These are phyloP conservation scores for Coccomyxa sp. DNA, from an alignment of 139 green algal species.

Conservation along the genomic window DNA sequence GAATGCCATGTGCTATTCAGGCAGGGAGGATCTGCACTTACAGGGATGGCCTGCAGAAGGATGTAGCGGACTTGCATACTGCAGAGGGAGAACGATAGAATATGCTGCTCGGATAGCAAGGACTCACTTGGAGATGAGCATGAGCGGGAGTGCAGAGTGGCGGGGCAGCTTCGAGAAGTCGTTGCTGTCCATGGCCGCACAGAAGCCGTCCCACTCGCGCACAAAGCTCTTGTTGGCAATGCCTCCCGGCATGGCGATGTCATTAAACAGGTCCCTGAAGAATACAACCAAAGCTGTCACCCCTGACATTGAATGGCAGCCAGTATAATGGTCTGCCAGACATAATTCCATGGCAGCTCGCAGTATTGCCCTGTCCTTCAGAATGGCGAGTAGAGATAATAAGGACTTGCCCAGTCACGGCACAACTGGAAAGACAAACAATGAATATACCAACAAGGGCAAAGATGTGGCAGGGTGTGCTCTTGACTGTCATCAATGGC, in stretches of 20 bases:
- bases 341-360: no score
- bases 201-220: slow-evolving; percentile 7
- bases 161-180: slow-evolving; percentile 12
- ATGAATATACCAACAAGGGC: no score
- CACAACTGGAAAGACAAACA: no score
- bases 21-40: neutral
- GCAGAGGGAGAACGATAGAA: no score
- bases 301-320: neutral
- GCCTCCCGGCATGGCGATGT: slow-evolving; percentile 20
- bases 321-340: neutral
- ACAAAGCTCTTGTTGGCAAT: slow-evolving; percentile 20
- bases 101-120: no score
- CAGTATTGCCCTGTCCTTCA: no score
- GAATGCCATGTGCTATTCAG: neutral
- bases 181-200: slow-evolving; percentile 19
- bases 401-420: no score
- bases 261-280: slow-evolving; percentile 17
- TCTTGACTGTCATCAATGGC: no score
- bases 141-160: neutral
- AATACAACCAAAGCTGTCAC: neutral
- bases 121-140: slow-evolving; percentile 7
- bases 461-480: no score
- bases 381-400: no score
- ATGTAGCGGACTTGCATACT: no score
- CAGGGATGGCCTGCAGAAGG: neutral